phyloP scores from a whole-genome alignment of 2,329 filamentous ascomycete genomes.

The Hortaea sp. region DNA sequence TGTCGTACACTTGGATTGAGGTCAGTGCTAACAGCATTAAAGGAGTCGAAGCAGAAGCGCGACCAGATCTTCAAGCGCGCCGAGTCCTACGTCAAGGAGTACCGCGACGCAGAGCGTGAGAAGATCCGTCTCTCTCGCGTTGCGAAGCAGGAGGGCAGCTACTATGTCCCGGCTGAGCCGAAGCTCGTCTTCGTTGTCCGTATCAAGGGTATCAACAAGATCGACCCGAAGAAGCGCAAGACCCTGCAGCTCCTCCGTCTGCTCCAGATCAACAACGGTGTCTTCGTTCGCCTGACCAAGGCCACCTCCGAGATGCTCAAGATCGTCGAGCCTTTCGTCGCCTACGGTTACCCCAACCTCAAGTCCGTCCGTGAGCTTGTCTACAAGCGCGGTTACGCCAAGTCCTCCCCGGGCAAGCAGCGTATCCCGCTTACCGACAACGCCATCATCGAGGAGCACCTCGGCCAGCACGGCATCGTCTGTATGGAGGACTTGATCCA shows the following conservation, averaged over 20 bases:
- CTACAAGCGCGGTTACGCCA: slow-evolving; percentile 99
- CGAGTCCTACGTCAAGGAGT: slow-evolving; percentile 99
- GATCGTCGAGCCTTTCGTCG: slow-evolving; percentile 97
- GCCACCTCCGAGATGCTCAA: slow-evolving; percentile 95
- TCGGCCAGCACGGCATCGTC: slow-evolving; percentile 98
- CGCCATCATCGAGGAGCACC: slow-evolving; percentile 88
- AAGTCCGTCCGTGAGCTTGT: slow-evolving; percentile 98
- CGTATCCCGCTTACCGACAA: slow-evolving; percentile 95
- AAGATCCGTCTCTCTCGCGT: slow-evolving; percentile 86
- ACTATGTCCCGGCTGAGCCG: slow-evolving; percentile 88
- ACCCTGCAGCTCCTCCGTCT: slow-evolving; percentile 98
- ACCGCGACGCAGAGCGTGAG: slow-evolving; percentile 96
- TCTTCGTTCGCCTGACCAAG: slow-evolving; percentile 97
- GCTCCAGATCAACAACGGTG: slow-evolving; percentile 99
- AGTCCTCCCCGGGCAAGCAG: slow-evolving; percentile 79
- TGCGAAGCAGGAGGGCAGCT: slow-evolving; percentile 83
- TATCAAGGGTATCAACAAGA: slow-evolving; percentile 99
- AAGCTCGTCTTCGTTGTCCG: slow-evolving; percentile 97
- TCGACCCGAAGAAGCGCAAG: slow-evolving; percentile 99
- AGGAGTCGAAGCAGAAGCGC: slow-evolving; percentile 99
- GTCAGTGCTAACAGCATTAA: slow-evolving; percentile 28
- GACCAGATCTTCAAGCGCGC: slow-evolving; percentile 99
- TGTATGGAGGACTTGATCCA: slow-evolving; percentile 99
- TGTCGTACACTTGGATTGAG: not conserved
- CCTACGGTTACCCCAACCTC: slow-evolving; percentile 98